Conservation (phyloP, 805 yeast genomes). For the Clavispora vitiphila region DNA sequence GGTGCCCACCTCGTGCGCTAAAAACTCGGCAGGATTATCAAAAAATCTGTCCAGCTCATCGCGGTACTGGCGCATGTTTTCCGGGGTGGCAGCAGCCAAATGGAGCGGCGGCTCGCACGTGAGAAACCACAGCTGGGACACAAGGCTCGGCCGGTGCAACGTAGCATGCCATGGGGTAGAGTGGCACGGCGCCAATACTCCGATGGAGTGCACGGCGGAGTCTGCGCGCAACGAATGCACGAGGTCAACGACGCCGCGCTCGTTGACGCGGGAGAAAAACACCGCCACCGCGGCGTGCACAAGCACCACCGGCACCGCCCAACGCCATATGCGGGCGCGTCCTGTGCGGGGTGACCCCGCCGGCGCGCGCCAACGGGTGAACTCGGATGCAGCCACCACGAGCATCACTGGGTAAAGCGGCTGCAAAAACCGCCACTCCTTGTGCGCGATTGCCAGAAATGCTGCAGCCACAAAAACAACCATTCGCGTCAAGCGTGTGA, state of each 20-base stretch:
- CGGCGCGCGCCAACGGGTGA: background rate
- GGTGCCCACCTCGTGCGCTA: slow-evolving; percentile 49
- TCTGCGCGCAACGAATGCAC: slow-evolving; percentile 45
- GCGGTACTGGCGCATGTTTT: slow-evolving; percentile 43
- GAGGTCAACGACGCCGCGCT: slow-evolving; percentile 77
- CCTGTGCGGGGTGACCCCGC: no score
- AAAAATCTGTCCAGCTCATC: slow-evolving; percentile 89
- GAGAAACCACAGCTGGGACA: slow-evolving; percentile 57
- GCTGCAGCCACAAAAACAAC: slow-evolving; percentile 39
- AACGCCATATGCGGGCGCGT: background rate
- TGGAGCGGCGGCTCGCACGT: slow-evolving; percentile 89
- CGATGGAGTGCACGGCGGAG: slow-evolving; percentile 47
- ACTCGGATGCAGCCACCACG: slow-evolving; percentile 36
- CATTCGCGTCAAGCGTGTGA: background rate
- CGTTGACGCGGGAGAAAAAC: slow-evolving; percentile 67
- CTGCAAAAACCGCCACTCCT: slow-evolving; percentile 86
- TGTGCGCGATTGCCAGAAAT: slow-evolving; percentile 72
- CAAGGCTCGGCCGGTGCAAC: slow-evolving; percentile 52
- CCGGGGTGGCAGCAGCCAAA: slow-evolving; percentile 17
- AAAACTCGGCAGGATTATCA: slow-evolving; percentile 54
- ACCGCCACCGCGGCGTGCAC: slow-evolving; percentile 40
- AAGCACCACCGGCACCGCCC: slow-evolving; percentile 13
- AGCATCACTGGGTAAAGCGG: slow-evolving; percentile 77
- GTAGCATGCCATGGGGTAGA: slow-evolving; percentile 94
- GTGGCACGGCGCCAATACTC: slow-evolving; percentile 93